Base-by-base conservation (phyloP, 2,329 filamentous ascomycete genomes). In the Aspergillus fructus region DNA sequence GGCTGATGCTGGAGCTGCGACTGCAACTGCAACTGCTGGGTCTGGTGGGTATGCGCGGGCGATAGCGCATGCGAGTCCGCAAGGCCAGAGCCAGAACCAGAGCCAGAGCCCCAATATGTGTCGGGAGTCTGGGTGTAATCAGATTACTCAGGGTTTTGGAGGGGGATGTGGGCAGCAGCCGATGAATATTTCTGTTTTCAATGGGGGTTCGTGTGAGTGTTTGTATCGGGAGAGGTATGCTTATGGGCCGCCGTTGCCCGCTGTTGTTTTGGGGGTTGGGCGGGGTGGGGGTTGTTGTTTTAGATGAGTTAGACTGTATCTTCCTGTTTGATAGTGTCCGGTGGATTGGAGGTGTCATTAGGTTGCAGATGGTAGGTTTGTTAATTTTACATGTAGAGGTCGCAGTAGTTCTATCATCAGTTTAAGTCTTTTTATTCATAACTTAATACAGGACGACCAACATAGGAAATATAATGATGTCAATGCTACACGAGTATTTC, bases 401-500 rank as follows among this genome's bases (percentile, higher is more conserved):
- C 27, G 27, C 27, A n/a, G 34, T 4, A 37, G 34, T n/a, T 37
- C 48, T 50, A 52, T 30, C 49, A 56, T 50, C 41, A 53, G 39
- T 64, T 61, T 62, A 59, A 50, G 37, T 5, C 46, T 55, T 55
- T 30, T 55, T 55, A 55, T 49, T 64, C 59, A 60, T 62, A 62
- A 60, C 49, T 62, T 57, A 51, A 60, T 64, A 62, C 58, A 62
- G 54, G 58, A 59, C 55, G 59, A 61, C 56, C 51, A 63, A 66
- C 63, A 66, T 51, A 69, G 59, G 64, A 64, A 64, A 65, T 65
- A 66, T 66, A 67, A 67, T 67, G 65, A 68, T 64, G 65, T 65
- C 73, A 71, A 72, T 70, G 70, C 68, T 71, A 73, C 71, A 71
- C 68, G 68, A 70, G 63, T 62, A 65, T 68, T 68, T 65, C 70